Evolutionary conservation across 345 rosid species (phyloP).

Genomic region (Anastatica hierochuntica): DNA sequence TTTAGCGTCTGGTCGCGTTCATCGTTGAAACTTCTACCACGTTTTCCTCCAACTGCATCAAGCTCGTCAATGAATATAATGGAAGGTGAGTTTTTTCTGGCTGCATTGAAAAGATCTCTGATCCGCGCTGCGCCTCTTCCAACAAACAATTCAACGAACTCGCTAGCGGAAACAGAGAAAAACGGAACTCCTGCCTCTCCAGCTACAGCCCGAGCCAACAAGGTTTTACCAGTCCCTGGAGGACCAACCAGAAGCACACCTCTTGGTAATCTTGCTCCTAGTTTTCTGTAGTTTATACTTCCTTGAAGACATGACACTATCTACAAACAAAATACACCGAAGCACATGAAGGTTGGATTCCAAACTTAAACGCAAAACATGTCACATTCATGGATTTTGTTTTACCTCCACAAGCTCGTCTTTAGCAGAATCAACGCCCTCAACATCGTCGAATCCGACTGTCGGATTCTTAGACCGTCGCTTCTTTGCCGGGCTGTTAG

Average conservation of each 20-base stretch:
- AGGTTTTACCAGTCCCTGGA: slow-evolving; percentile 95
- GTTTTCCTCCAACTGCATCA: slow-evolving; percentile 96
- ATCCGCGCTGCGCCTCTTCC: slow-evolving; percentile 98
- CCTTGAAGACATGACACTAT: slow-evolving; percentile 96
- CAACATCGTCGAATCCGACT: slow-evolving; percentile 81
- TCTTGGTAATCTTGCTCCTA: slow-evolving; percentile 86
- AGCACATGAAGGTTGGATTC: neutral
- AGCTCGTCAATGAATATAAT: slow-evolving; percentile 95
- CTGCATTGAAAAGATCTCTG: slow-evolving; percentile 75
- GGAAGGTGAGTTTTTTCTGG: slow-evolving; percentile 77
- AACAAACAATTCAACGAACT: slow-evolving; percentile 92
- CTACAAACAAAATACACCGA: slow-evolving; percentile 35
- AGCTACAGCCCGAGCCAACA: slow-evolving; percentile 92
- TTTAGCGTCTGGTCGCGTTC: slow-evolving; percentile 95
- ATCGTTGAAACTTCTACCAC: slow-evolving; percentile 95
- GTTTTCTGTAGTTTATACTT: slow-evolving; percentile 62
- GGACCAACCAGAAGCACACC: slow-evolving; percentile 93
- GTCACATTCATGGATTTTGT: neutral
- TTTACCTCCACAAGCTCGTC: slow-evolving; percentile 83
- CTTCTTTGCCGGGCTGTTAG: slow-evolving; percentile 75
- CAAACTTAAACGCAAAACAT: neutral
- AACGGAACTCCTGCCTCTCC: slow-evolving; percentile 97
- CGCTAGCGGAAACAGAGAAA: slow-evolving; percentile 91
- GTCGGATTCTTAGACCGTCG: slow-evolving; percentile 47
- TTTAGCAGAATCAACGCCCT: slow-evolving; percentile 93